These are phyloP conservation scores for Metarhizium sp. DNA, from an alignment of 2,329 filamentous ascomycete genomes.

Conservation along the genomic window DNA sequence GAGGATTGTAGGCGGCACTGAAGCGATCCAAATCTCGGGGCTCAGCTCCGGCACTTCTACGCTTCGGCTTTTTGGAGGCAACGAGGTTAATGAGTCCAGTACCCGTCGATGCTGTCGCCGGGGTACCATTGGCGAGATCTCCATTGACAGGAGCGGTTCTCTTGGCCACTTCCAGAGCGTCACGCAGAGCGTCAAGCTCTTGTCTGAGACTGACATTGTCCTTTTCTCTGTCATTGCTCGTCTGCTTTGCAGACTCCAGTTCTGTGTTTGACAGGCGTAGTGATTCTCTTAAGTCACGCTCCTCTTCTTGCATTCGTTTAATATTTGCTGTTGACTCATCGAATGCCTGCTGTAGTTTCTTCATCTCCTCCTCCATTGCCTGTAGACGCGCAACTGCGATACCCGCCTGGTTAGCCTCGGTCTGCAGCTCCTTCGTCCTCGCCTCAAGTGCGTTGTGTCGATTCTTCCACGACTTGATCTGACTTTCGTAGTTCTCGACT, in stretches of 20 bases:
- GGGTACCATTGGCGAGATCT: constrained; percentile 30
- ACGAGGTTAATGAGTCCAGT: constrained; percentile 93
- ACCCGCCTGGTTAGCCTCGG: constrained; percentile 94
- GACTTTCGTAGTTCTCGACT: constrained; percentile 90
- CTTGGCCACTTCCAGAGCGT: constrained; percentile 83
- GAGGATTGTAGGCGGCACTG: constrained; percentile 85
- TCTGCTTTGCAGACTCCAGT: constrained; percentile 67
- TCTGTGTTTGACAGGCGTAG: constrained; percentile 72
- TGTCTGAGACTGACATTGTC: constrained; percentile 81
- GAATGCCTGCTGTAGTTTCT: constrained; percentile 78
- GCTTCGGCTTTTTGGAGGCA: constrained; percentile 92
- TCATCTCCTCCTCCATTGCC: constrained; percentile 93
- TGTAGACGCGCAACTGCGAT: constrained; percentile 85
- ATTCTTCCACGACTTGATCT: constrained; percentile 93
- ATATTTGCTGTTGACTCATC: constrained; percentile 85
- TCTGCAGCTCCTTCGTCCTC: constrained; percentile 86
- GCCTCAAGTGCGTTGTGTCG: constrained; percentile 84
- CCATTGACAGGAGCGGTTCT: constrained; percentile 68
- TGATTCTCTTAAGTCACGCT: constrained; percentile 74
- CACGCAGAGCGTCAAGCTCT: constrained; percentile 81
- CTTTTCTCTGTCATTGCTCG: constrained; percentile 66
- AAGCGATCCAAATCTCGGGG: constrained; percentile 80
- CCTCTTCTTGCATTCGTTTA: constrained; percentile 91
- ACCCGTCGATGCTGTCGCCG: constrained; percentile 39
- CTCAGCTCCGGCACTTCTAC: constrained; percentile 83